Evolutionary conservation across 306 rosid species (phyloP), one percentile per base, ranked within the genome.

Genomic region (Comarum palustre): DNA sequence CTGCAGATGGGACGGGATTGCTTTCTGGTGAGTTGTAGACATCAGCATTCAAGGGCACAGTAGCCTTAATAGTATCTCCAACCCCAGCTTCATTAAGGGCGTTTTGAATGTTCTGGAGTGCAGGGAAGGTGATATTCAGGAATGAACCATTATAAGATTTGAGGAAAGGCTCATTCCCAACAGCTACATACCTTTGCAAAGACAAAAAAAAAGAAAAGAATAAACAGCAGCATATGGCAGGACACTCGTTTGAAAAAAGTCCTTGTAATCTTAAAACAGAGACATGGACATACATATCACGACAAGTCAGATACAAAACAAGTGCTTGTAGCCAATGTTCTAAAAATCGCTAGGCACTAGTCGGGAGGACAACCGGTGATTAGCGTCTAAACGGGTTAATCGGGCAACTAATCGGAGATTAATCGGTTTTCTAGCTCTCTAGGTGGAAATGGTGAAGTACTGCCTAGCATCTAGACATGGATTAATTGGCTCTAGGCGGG

Each of bases 121-220:
- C 99, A 20, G 99, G 99, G 3, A 91, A 57, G 43, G 99, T 94
- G 74, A 83, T 16, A 46, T 94, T 94, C 82, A 91, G 57, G 84
- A 94, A 94, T 27, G 99, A 84, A 73, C 90, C 90, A 58, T 94
- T 91, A 84, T 94, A 94, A 46, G 99, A 80, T 81, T 86, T 73
- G 73, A 94, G 85, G 86, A 94, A 94, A 76, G 99, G 99, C 78
- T 94, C 99, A 27, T 94, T 94, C 25, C 99, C 99, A 75, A 94
- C 99, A 25, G 99, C 99, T 48, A 90, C 99, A 82, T 88, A 94
- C 82, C 99, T 94, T 82, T 24, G 58, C 31, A 75, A 80, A 84
- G 50, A 74, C 45, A 67, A 43, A 17, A 8, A 1, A 34, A 22
- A 66, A 15, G 46, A 51, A 34, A 54, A 14, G 27, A 71, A 4